Evolutionary conservation across 306 rosid species (phyloP).

Genomic region (Dryas alaskensis): DNA sequence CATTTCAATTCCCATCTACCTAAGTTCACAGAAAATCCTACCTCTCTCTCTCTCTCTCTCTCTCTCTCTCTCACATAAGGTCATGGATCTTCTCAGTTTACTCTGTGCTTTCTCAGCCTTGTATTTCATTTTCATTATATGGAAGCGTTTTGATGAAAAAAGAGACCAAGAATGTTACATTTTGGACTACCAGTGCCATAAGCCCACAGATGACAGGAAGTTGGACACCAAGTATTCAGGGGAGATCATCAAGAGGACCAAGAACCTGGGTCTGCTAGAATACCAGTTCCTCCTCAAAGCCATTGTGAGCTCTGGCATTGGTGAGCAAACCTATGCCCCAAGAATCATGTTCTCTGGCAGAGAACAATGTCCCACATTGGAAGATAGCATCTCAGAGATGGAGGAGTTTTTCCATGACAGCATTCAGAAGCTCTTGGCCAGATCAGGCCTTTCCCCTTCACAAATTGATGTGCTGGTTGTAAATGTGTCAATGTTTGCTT

Average conservation of each 20-base stretch:
- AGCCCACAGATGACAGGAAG: slow-evolving; percentile 69
- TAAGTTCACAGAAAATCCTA: slow-evolving; percentile 18
- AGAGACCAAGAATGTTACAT: slow-evolving; percentile 68
- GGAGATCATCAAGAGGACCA: slow-evolving; percentile 43
- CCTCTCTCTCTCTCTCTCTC: slow-evolving; percentile 11
- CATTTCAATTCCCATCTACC: slow-evolving; percentile 11
- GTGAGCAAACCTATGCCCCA: slow-evolving; percentile 88
- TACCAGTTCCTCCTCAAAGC: slow-evolving; percentile 81
- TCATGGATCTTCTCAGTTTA: slow-evolving; percentile 57
- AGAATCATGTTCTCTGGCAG: slow-evolving; percentile 53
- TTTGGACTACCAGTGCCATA: slow-evolving; percentile 65
- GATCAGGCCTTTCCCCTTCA: slow-evolving; percentile 50
- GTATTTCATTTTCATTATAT: slow-evolving; percentile 44
- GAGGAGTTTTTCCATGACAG: slow-evolving; percentile 73
- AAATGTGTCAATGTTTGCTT: slow-evolving; percentile 63
- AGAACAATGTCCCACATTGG: slow-evolving; percentile 46
- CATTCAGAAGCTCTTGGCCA: slow-evolving; percentile 46
- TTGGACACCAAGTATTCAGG: slow-evolving; percentile 59
- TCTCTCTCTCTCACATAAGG: background rate
- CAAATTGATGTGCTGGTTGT: slow-evolving; percentile 78
- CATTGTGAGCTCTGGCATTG: slow-evolving; percentile 84
- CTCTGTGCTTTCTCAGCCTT: slow-evolving; percentile 32
- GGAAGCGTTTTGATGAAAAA: slow-evolving; percentile 48
- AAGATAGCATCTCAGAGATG: slow-evolving; percentile 51
- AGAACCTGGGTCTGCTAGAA: slow-evolving; percentile 56